Percentiles rank a stretch among this genome's conserved stretches.
Conservation (phyloP, 108 stramenopile genomes). For the Pseudonitzschia multiseries region DNA sequence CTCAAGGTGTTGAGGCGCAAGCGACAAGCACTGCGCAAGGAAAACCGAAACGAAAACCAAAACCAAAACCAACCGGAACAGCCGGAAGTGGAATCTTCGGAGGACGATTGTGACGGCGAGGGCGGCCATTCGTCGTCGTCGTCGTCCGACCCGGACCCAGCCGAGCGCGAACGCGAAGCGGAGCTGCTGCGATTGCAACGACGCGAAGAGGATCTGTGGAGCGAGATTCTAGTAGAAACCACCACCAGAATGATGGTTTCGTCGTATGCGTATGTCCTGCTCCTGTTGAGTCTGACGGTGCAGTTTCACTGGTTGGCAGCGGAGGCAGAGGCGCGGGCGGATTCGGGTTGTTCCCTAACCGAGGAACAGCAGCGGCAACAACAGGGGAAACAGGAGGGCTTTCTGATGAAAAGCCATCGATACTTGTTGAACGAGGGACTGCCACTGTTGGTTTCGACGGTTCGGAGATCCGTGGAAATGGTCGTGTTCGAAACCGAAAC, state of each 20-base stretch:
- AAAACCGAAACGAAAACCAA: not conserved
- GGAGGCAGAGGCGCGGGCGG: not conserved
- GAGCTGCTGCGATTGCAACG: not conserved
- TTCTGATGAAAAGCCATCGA: conserved; percentile 24
- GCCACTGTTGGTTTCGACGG: conserved; percentile 25
- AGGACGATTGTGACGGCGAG: not conserved
- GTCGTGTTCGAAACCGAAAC: not conserved
- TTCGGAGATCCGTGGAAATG: conserved; percentile 23
- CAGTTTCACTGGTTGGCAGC: conserved; percentile 29
- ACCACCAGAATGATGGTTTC: conserved; percentile 20
- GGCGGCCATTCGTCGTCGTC: too few relatives aligned
- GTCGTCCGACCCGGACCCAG: not conserved
- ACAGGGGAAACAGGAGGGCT: conserved; percentile 4
- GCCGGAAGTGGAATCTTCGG: not conserved
- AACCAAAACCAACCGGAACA: too few relatives aligned
- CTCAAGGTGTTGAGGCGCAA: conserved; percentile 9
- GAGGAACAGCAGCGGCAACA: not conserved
- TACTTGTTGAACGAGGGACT: conserved; percentile 23
- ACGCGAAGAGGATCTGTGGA: conserved; percentile 29
- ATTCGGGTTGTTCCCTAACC: too few relatives aligned
- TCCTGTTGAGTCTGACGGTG: conserved; percentile 28
- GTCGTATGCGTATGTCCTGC: conserved; percentile 20
- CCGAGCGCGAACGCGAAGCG: not conserved
- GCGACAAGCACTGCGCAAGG: not conserved
- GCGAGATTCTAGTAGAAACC: conserved; percentile 26